Conservation (phyloP, 2,329 filamentous ascomycete genomes). For the Fusarium papillatum region DNA sequence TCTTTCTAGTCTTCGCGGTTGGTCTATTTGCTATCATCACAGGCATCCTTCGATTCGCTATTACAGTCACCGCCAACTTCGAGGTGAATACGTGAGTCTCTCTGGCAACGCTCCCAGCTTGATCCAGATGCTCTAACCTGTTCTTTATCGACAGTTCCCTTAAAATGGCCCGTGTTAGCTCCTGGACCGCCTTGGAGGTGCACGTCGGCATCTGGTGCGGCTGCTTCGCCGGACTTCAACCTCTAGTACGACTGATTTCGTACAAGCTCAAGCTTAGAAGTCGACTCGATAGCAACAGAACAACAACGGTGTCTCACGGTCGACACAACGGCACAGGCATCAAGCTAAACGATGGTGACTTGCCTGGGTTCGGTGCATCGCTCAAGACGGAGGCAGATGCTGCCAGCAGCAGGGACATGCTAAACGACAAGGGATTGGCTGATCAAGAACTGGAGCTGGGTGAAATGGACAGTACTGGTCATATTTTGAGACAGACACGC, state of each 20-base stretch:
- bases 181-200: neutral
- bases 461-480: neutral
- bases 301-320: neutral
- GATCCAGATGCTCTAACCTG: neutral
- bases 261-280: neutral
- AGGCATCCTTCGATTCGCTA: neutral
- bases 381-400: neutral
- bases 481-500: neutral
- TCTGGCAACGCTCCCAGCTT: neutral
- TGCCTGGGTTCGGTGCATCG: neutral
- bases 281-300: neutral
- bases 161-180: neutral
- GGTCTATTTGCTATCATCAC: neutral
- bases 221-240: neutral
- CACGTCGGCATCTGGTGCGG: neutral
- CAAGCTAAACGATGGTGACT: neutral
- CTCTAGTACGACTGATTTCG: neutral
- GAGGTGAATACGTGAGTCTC: neutral
- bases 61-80: neutral
- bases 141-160: neutral
- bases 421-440: neutral
- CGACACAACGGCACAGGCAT: neutral
- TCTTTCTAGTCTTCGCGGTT: neutral
- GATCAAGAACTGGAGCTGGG: neutral
- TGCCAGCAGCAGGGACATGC: neutral